Evolutionary conservation across 192 early-diverging fungal species (phyloP).

Genomic region (Coemansia sp.): DNA sequence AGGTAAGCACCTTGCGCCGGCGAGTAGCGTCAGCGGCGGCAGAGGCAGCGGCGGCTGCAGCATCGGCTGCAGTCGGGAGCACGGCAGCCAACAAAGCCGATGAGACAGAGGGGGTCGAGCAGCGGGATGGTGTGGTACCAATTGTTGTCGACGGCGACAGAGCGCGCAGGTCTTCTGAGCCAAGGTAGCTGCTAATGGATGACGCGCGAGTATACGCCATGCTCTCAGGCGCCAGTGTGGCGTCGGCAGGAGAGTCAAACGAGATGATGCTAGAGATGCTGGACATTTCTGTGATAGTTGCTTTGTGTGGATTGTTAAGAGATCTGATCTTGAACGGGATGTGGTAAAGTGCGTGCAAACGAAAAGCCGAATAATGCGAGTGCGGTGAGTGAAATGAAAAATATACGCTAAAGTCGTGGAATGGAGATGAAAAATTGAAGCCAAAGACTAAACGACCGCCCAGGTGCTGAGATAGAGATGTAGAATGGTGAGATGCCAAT

Average conservation of each 20-base stretch:
- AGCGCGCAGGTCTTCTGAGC: slow-evolving; percentile 16
- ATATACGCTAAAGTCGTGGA: not conserved
- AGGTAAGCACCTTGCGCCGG: slow-evolving; percentile 52
- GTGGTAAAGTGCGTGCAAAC: not conserved
- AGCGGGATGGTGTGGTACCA: slow-evolving; percentile 12
- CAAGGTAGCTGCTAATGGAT: slow-evolving; percentile 29
- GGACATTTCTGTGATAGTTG: slow-evolving; percentile 27
- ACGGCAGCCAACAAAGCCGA: slow-evolving; percentile 10
- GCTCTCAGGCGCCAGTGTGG: slow-evolving; percentile 8
- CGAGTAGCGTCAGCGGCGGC: slow-evolving; percentile 32
- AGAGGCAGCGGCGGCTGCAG: slow-evolving; percentile 18
- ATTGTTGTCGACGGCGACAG: slow-evolving; percentile 3
- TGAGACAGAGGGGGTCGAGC: slow-evolving; percentile 17
- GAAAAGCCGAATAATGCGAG: slow-evolving; percentile 1
- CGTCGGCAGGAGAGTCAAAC: slow-evolving; percentile 20
- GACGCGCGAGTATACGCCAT: slow-evolving; percentile 27
- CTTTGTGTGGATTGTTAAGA: not conserved
- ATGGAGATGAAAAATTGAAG: not conserved
- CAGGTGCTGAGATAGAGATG: not conserved
- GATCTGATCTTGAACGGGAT: not conserved
- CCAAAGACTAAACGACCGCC: not conserved
- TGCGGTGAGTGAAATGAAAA: slow-evolving; percentile 4
- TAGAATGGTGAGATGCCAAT: slow-evolving; percentile 3
- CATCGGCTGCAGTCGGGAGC: slow-evolving; percentile 29
- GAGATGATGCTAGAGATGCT: slow-evolving; percentile 52